A percentile compares a stretch with the other conserved stretches of the same genome.
Evolutionary conservation across 2,329 filamentous ascomycete genomes (phyloP).

Genomic region (Ramularia endophylla): DNA sequence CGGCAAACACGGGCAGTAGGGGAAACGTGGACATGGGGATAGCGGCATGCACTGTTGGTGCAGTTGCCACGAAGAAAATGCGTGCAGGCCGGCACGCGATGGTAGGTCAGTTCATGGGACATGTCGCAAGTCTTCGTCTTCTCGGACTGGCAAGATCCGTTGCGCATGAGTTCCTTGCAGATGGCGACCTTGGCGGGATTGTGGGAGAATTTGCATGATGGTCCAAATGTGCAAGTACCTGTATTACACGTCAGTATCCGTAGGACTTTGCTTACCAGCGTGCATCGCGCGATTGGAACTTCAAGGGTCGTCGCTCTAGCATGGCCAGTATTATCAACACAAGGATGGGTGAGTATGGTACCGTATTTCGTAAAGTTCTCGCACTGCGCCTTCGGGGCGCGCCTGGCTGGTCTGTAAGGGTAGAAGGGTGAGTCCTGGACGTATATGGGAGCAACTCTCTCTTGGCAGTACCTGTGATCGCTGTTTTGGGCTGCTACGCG

Average conservation of each 20-base stretch:
- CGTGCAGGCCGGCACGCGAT: slow-evolving; percentile 81
- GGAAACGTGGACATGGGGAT: slow-evolving; percentile 74
- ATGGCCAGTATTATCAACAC: not conserved
- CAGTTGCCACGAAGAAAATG: slow-evolving; percentile 89
- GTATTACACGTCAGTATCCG: slow-evolving; percentile 21
- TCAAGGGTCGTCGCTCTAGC: slow-evolving; percentile 1
- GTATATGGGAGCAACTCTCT: not conserved
- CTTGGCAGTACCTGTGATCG: slow-evolving; percentile 16
- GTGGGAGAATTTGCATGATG: slow-evolving; percentile 73
- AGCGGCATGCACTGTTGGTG: slow-evolving; percentile 77
- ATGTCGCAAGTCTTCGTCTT: slow-evolving; percentile 70
- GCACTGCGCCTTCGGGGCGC: slow-evolving; percentile 23
- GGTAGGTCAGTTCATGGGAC: slow-evolving; percentile 75
- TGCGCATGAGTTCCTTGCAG: slow-evolving; percentile 81
- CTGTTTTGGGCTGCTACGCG: slow-evolving; percentile 36
- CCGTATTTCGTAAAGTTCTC: slow-evolving; percentile 31
- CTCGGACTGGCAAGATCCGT: slow-evolving; percentile 69
- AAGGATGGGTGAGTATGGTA: slow-evolving; percentile 18
- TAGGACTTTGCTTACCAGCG: slow-evolving; percentile 17
- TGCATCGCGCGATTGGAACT: slow-evolving; percentile 10
- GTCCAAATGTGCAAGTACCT: slow-evolving; percentile 84
- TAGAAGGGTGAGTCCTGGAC: slow-evolving; percentile 3
- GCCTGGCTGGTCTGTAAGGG: slow-evolving; percentile 10
- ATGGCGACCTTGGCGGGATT: slow-evolving; percentile 81
- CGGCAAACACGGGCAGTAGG: slow-evolving; percentile 75